These are phyloP conservation scores for Erysimum cheiri DNA, from an alignment of 441 rosid genomes.

Conservation along the genomic window DNA sequence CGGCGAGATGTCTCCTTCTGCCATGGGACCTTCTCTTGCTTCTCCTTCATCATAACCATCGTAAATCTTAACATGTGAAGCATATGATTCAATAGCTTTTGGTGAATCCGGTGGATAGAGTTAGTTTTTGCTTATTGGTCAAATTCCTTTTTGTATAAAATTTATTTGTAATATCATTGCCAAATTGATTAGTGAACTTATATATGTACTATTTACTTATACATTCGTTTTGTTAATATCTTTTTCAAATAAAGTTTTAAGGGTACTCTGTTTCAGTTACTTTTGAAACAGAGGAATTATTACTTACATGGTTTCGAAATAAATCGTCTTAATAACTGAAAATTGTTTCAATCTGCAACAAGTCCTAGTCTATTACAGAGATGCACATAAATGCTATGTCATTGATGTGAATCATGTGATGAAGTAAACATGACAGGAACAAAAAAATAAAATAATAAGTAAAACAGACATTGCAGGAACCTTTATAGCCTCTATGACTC, in stretches of 20 bases:
- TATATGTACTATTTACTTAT: background rate
- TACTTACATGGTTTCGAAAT: slow-evolving; percentile 6
- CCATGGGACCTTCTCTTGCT: slow-evolving; percentile 22
- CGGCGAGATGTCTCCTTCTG: slow-evolving; percentile 40
- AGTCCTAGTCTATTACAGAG: no score
- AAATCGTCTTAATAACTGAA: background rate
- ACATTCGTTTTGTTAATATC: background rate
- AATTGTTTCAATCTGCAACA: no score
- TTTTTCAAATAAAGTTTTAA: background rate
- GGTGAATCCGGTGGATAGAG: background rate
- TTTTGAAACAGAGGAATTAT: slow-evolving; percentile 13
- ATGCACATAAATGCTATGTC: no score
- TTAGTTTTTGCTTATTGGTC: slow-evolving; percentile 7
- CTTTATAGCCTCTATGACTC: no score
- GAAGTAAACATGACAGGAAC: background rate
- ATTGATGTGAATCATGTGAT: background rate
- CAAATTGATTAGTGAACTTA: background rate
- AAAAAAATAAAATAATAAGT: no score
- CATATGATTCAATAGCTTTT: background rate
- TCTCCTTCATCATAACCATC: slow-evolving; percentile 18
- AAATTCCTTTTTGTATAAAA: slow-evolving; percentile 2
- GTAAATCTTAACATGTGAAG: background rate
- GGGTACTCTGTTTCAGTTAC: background rate
- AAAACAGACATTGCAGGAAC: background rate
- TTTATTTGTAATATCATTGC: background rate